Conservation (phyloP, 2,329 filamentous ascomycete genomes). For the Xylariaceae sp. region DNA sequence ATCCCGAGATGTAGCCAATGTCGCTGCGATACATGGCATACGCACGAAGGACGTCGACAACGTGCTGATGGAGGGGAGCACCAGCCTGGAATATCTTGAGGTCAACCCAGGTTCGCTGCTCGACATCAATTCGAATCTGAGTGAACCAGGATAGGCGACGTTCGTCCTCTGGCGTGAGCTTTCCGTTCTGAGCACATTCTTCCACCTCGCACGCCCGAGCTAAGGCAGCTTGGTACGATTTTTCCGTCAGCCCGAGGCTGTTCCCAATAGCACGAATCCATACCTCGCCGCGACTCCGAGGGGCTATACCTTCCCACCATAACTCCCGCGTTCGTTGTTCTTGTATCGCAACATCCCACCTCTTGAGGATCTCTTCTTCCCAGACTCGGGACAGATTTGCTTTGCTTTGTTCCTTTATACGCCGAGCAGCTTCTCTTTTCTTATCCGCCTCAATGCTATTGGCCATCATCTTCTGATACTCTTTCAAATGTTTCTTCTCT, state of each 20-base stretch:
- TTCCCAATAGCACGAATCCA: slow-evolving; percentile 74
- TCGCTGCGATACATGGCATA: slow-evolving; percentile 82
- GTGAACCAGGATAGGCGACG: slow-evolving; percentile 60
- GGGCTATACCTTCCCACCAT: slow-evolving; percentile 79
- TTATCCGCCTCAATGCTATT: slow-evolving; percentile 59
- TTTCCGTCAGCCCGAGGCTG: slow-evolving; percentile 63
- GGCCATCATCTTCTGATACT: slow-evolving; percentile 82
- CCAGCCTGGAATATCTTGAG: slow-evolving; percentile 68
- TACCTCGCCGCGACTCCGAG: slow-evolving; percentile 65
- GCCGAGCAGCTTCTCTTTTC: slow-evolving; percentile 53
- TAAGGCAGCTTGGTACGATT: slow-evolving; percentile 70
- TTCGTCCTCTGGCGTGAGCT: slow-evolving; percentile 52
- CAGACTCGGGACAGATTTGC: slow-evolving; percentile 63
- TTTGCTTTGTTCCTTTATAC: slow-evolving; percentile 50
- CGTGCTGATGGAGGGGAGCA: slow-evolving; percentile 63
- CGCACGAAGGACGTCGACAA: slow-evolving; percentile 72
- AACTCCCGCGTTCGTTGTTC: slow-evolving; percentile 70
- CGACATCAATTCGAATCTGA: slow-evolving; percentile 62
- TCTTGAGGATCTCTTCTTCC: slow-evolving; percentile 73
- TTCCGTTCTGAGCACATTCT: slow-evolving; percentile 50
- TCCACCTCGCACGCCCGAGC: slow-evolving; percentile 64
- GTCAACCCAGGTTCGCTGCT: slow-evolving; percentile 65
- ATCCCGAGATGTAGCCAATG: slow-evolving; percentile 73
- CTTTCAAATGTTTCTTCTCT: slow-evolving; percentile 81
- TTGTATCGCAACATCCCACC: slow-evolving; percentile 69